phyloP scores from a whole-genome alignment of 257 asterid genomes.

The Solanum virginianum region DNA sequence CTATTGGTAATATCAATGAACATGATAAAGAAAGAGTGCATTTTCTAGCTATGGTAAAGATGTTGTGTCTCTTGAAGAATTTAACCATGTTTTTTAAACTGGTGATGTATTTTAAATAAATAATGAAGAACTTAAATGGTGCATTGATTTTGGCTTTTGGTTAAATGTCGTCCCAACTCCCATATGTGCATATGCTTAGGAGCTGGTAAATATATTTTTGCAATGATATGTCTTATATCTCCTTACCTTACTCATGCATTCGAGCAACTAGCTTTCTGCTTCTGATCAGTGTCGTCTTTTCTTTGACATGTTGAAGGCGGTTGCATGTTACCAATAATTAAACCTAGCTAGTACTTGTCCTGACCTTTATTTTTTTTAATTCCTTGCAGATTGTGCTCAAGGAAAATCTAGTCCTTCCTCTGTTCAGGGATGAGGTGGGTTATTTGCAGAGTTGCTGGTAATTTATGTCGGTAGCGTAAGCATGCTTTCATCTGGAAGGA shows the following conservation, averaged over 20 bases:
- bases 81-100: background rate
- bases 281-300: background rate
- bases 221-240: background rate
- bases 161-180: background rate
- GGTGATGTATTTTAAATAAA: background rate
- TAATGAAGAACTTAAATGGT: background rate
- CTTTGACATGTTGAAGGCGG: background rate
- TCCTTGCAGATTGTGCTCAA: conserved; percentile 76
- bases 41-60: background rate
- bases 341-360: conserved; percentile 5
- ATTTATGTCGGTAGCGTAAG: background rate
- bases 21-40: background rate
- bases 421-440: conserved; percentile 96
- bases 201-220: background rate
- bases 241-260: background rate
- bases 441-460: background rate
- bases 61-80: background rate
- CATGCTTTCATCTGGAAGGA: background rate
- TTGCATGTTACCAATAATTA: background rate
- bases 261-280: background rate
- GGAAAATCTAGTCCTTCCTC: conserved; percentile 81
- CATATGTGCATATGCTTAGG: background rate
- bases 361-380: conserved; percentile 5
- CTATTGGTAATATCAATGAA: background rate
- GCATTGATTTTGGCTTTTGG: background rate